phyloP scores from a whole-genome alignment of 441 rosid species.

The Adansonia rubrostipa region DNA sequence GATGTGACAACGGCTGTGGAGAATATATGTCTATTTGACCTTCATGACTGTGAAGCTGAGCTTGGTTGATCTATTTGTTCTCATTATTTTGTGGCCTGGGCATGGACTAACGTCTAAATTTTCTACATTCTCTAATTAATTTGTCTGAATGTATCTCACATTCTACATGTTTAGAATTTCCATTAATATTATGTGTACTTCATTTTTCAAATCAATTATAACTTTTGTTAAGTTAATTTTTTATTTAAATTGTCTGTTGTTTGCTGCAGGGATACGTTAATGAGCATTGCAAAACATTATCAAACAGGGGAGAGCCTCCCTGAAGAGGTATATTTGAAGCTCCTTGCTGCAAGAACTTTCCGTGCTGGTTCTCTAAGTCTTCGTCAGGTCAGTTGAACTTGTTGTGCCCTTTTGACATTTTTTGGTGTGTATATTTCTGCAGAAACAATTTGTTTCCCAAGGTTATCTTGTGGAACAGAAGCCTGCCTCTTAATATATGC shows the following conservation, averaged over 20 bases:
- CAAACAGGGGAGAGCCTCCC: conserved; percentile 84
- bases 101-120: conserved; percentile 3
- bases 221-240: neutral
- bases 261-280: conserved; percentile 74
- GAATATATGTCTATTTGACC: neutral
- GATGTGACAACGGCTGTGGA: neutral
- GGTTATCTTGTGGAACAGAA: neutral
- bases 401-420: neutral
- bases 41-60: neutral
- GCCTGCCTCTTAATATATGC: neutral
- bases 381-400: conserved; percentile 64
- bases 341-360: conserved; percentile 90
- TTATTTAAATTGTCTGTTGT: conserved; percentile 6
- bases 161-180: neutral
- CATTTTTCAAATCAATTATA: conserved; percentile 5
- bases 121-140: neutral
- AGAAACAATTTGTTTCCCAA: conserved; percentile 10
- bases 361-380: conserved; percentile 89
- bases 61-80: neutral
- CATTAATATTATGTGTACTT: neutral
- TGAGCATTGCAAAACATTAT: conserved; percentile 91
- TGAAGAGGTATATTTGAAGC: conserved; percentile 81
- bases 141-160: conserved; percentile 4
- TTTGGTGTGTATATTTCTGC: neutral
- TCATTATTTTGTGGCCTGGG: neutral